Evolutionary conservation across 2,329 filamentous ascomycete genomes (phyloP), one percentile per base, ranked within the genome.

Genomic region (Xylaria hypoxylon): DNA sequence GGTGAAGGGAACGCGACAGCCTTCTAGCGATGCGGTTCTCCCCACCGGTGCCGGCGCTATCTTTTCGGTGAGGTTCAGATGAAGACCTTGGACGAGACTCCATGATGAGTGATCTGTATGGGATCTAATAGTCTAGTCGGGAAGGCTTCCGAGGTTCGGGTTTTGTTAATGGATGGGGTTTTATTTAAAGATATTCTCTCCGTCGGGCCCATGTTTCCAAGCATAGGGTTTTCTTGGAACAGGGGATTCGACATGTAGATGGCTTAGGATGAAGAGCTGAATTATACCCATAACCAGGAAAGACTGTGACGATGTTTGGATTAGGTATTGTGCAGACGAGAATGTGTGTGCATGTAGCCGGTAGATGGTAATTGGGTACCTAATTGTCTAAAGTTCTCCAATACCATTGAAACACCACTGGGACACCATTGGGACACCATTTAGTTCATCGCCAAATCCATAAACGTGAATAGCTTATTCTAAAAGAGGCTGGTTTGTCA

Each of bases 1-100:
- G 75, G 31, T 62, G 72, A 24, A 73, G 59, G 17, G 76, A 67
- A 45, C 68, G 71, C 28, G 72, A 72, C 22, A 51, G n/a, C 19
- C 33, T 65, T 35, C 59, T 62, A 8, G 44, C 40, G 1, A 59
- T 35, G 10, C 28, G 17, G 44, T 53, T 51, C 22, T 10, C 42
- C 6, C 24, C 51, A 13, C 31, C 24, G 13, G 22, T 11, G 17
- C 24, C 19, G 33, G 40, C 4, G 7, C 26, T 28, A 57, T 58
- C 65, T 13, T 31, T 35, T 15, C 28, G 26, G 24, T 10, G 44
- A 2, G 57, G 19, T 6, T n/a, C 17, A 17, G 64, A 28, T 3
- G 59, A 61, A 47, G 1, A 24, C 38, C 53, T n/a, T 56, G 22
- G 58, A 45, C 5, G 38, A 26, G 42, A 33, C 17, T 63, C 58